Conservation (phyloP, 139 green algal genomes). For the Spirogloea muscicola region DNA sequence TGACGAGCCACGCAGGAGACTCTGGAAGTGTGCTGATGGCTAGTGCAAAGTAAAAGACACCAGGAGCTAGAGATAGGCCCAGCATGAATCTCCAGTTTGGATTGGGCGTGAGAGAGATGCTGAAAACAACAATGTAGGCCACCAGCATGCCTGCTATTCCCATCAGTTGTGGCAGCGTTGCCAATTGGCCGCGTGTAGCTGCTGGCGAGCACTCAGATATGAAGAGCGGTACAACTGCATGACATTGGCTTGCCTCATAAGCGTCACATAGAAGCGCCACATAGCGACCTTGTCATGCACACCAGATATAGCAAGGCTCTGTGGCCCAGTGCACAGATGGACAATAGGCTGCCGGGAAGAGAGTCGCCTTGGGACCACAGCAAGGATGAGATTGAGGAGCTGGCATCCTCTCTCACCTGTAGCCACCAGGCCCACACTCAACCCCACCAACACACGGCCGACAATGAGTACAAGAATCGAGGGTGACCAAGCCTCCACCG, state of each 20-base stretch:
- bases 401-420: too few species aligned
- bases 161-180: constrained; percentile 63
- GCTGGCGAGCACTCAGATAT: constrained; percentile 84
- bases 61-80: constrained; percentile 59
- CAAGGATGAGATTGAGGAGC: too few species aligned
- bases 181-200: constrained; percentile 74
- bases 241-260: too few species aligned
- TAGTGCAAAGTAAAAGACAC: constrained; percentile 52
- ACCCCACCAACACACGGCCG: constrained; percentile 74
- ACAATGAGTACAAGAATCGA: constrained; percentile 57
- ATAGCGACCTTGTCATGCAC: too few species aligned
- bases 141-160: constrained; percentile 68
- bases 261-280: too few species aligned
- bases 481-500: constrained; percentile 17
- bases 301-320: too few species aligned
- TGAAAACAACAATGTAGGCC: constrained; percentile 61
- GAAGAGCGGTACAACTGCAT: constrained; percentile 91
- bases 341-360: too few species aligned
- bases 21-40: constrained; percentile 60
- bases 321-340: too few species aligned
- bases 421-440: constrained; percentile 86
- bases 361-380: too few species aligned
- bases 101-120: constrained; percentile 51
- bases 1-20: constrained; percentile 57
- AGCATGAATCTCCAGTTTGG: constrained; percentile 72